Evolutionary conservation across 768 basidiomycete species (phyloP), one percentile per base, ranked within the genome.

Genomic region (Tricholoma saponaceum): DNA sequence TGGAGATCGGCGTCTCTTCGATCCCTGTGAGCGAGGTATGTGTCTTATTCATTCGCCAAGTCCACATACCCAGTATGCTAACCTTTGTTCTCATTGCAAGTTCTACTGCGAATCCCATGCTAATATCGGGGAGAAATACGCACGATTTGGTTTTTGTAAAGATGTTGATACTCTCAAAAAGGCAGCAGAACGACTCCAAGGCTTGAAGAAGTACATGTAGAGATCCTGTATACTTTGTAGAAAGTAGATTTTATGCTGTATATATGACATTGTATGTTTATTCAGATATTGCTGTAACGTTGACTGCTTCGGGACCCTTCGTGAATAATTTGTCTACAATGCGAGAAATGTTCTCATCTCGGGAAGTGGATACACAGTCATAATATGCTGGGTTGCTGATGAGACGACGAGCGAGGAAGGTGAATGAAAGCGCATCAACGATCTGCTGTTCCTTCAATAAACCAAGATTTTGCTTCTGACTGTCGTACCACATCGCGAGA

Each of bases 71-170:
- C 23, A 16, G 4, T 37, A 54, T 51, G 14, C 59, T 67, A 41
- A 61, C 47, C 20, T 23, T 57, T 51, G 55, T 39, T 53, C 23
- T 49, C 26, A 8, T 8, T 18, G 26, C 33, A 95, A 50, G 92
- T 98, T 98, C 74, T 98, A 96, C 74, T 94, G 92, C 67, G 80
- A 86, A 62, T 90, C 92, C 56, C 95, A 98, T 67, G 80, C 85
- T 25, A 72, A 73, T 57, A 92, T 97, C 55, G 95, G 95, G 25
- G 95, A 96, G 70, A 86, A 78, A 49, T 96, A 87, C 67, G 86
- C 83, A 20, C 83, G 93, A 56, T 98, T 98, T 69, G 89, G 95
- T 1, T 95, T 97, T 78, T 98, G 97, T 80, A 99, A 99, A 69
- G 96, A 98, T 65, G 61, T 85, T 18, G 92, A 91, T 41, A 96